Percentiles rank a stretch among this genome's conserved stretches.
Evolutionary conservation across 352 stramenopile species (phyloP).

Genomic region (Lagenidium sp.): DNA sequence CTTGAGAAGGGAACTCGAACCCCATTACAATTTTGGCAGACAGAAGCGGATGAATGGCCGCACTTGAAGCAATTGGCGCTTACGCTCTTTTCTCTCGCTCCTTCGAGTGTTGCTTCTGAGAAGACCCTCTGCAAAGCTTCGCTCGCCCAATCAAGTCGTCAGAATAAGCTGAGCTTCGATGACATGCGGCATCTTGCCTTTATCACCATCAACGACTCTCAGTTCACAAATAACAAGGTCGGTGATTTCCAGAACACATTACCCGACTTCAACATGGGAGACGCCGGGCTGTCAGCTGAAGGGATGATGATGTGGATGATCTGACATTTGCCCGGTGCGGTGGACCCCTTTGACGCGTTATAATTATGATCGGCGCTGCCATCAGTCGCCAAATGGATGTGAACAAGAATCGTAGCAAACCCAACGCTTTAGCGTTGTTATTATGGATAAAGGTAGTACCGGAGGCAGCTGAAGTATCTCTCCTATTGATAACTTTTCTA

Average conservation of each 20-base stretch:
- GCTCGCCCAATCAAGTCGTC: constrained; percentile 48
- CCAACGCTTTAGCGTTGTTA: too few species aligned
- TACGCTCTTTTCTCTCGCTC: constrained; percentile 66
- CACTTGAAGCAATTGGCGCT: constrained; percentile 66
- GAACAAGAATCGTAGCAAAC: too few species aligned
- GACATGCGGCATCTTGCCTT: constrained; percentile 70
- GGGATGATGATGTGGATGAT: constrained; percentile 89
- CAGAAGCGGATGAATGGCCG: constrained; percentile 68
- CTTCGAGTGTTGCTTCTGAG: constrained; percentile 62
- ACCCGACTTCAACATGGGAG: constrained; percentile 61
- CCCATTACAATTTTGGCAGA: constrained; percentile 75
- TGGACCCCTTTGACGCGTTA: neutral
- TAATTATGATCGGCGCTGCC: neutral
- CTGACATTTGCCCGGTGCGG: constrained; percentile 8
- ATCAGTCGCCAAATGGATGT: too few species aligned
- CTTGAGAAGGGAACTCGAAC: constrained; percentile 70
- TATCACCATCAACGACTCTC: constrained; percentile 76
- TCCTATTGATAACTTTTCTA: neutral
- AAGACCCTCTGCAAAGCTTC: constrained; percentile 62
- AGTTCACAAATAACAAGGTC: constrained; percentile 43
- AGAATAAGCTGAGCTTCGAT: constrained; percentile 68
- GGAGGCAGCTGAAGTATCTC: too few species aligned
- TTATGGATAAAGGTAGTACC: too few species aligned
- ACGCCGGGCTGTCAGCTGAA: constrained; percentile 56
- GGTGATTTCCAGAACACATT: constrained; percentile 47